Conservation (phyloP, 2,329 filamentous ascomycete species). For the Triangularia setosa region DNA sequence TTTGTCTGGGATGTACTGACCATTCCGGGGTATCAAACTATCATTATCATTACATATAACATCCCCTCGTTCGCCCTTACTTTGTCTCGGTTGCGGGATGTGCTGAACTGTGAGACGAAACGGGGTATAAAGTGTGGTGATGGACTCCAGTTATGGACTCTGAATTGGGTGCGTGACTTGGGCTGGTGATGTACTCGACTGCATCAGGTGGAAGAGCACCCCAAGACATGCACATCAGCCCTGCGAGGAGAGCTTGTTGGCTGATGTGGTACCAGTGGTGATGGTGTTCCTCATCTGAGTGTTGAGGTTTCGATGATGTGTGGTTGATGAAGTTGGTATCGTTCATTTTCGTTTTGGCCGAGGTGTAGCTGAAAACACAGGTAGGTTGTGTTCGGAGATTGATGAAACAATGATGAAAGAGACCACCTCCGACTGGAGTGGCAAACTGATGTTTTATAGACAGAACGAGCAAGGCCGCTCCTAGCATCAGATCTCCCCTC, state of each 20-base stretch:
- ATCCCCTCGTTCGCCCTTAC: not conserved
- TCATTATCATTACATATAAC: not conserved
- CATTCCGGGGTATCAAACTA: not conserved
- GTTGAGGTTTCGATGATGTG: not conserved
- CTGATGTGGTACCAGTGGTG: slow-evolving; percentile 2
- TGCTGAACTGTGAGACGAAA: not conserved
- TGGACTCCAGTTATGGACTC: not conserved
- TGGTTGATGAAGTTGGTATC: not conserved
- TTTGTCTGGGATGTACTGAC: not conserved
- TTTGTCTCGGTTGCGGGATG: not conserved
- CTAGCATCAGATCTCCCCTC: not conserved
- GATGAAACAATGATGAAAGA: not conserved
- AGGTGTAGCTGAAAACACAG: not conserved
- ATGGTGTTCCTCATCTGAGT: not conserved
- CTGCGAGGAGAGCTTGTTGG: slow-evolving; percentile 3
- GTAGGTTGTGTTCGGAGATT: not conserved
- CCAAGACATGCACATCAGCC: slow-evolving; percentile 6
- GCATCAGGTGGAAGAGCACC: slow-evolving; percentile 1
- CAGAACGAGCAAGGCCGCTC: not conserved
- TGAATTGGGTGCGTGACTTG: not conserved
- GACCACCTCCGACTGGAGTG: not conserved
- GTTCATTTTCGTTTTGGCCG: not conserved
- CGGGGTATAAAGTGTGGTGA: not conserved
- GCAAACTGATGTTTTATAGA: not conserved
- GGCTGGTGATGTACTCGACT: not conserved